phyloP scores from a whole-genome alignment of 805 yeast species.

The Ogataea thermomethanolica region DNA sequence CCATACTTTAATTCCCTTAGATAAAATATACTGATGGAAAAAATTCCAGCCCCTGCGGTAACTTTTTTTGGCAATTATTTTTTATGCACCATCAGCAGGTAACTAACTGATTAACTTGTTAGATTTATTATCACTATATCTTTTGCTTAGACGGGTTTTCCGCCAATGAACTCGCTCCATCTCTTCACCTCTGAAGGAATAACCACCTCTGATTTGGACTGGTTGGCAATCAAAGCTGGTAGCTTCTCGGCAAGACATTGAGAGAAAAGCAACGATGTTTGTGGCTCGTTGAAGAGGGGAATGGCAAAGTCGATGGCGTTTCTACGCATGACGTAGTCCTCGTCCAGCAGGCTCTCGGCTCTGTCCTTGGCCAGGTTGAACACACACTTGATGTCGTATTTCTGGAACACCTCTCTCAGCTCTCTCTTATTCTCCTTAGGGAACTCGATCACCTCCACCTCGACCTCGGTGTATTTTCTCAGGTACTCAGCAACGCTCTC shows the following conservation, averaged over 20 bases:
- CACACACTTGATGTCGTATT: conserved; percentile 79
- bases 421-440: conserved; percentile 92
- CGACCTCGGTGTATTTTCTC: conserved; percentile 41
- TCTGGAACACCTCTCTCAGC: conserved; percentile 88
- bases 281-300: conserved; percentile 95
- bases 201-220: conserved; percentile 38
- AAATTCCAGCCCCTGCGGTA: neutral
- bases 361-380: conserved; percentile 88
- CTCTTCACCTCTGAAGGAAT: conserved; percentile 86
- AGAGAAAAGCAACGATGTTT: conserved; percentile 85
- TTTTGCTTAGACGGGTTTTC: conserved; percentile 64
- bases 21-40: neutral
- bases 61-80: too few species aligned
- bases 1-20: conserved; percentile 2
- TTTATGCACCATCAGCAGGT: too few species aligned
- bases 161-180: conserved; percentile 97
- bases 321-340: conserved; percentile 97
- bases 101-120: neutral
- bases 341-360: conserved; percentile 80
- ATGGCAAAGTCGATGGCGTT: conserved; percentile 97
- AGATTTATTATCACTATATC: conserved; percentile 5
- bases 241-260: conserved; percentile 72
- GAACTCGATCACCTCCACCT: conserved; percentile 72
- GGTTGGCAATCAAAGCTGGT: conserved; percentile 50
- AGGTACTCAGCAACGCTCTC: conserved; percentile 70